phyloP scores from a whole-genome alignment of 1,284 basidiomycete genomes.

The Farysia itapuensis region DNA sequence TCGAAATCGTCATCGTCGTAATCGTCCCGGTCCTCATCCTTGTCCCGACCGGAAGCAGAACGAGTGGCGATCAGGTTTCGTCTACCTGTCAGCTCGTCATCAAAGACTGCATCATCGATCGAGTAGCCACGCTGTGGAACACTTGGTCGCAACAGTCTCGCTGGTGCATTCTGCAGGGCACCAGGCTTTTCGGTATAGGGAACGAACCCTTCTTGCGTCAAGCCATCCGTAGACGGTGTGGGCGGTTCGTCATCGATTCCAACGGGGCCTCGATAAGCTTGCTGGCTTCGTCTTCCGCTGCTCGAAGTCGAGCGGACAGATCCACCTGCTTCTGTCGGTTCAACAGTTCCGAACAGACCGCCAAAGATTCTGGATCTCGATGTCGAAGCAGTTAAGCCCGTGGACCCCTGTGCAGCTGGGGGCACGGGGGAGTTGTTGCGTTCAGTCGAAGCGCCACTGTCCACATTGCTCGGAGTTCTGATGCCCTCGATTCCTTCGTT shows the following conservation, averaged over 20 bases:
- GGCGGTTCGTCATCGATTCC: conserved; percentile 27
- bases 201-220: conserved; percentile 27
- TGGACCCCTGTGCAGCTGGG: not conserved
- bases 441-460: conserved; percentile 31
- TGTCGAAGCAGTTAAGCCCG: conserved; percentile 22
- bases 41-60: conserved; percentile 1
- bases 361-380: conserved; percentile 33
- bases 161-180: conserved; percentile 27
- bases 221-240: conserved; percentile 29
- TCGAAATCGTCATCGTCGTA: conserved; percentile 16
- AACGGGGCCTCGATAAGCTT: conserved; percentile 4
- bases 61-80: conserved; percentile 25
- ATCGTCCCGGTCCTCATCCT: not conserved
- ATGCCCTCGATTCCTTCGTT: conserved; percentile 55
- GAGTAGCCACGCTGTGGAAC: conserved; percentile 30
- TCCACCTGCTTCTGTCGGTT: conserved; percentile 7
- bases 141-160: conserved; percentile 22
- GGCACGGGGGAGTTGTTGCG: conserved; percentile 25
- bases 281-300: conserved; percentile 13
- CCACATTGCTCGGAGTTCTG: conserved; percentile 34
- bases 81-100: conserved; percentile 28
- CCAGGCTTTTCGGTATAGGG: conserved; percentile 13
- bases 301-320: conserved; percentile 1
- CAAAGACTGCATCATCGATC: conserved; percentile 34
- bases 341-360: conserved; percentile 29